Evolutionary conservation across 2,329 filamentous ascomycete species (phyloP).

Genomic region (Trichoderma sp.): DNA sequence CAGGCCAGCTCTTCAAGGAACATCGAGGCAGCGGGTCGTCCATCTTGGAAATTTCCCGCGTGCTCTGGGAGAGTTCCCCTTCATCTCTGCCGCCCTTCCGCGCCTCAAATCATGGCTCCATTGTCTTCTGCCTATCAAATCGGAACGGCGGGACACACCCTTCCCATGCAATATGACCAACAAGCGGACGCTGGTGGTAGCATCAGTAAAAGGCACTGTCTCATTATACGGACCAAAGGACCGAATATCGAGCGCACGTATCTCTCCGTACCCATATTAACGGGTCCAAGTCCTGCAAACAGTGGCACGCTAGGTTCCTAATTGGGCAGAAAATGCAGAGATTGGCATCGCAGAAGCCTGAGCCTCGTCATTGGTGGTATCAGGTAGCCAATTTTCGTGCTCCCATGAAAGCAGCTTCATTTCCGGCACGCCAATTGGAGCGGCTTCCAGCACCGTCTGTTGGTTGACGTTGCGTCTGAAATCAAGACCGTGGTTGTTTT

Average conservation of each 20-base stretch:
- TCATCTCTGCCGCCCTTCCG: not conserved
- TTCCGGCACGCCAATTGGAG: not conserved
- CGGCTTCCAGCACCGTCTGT: not conserved
- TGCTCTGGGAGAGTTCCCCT: not conserved
- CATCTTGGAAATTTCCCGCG: not conserved
- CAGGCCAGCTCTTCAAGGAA: not conserved
- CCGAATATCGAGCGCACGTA: conserved; percentile 13
- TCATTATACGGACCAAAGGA: conserved; percentile 11
- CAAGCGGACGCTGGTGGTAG: not conserved
- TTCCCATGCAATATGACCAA: not conserved
- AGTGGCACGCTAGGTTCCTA: not conserved
- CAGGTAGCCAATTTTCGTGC: not conserved
- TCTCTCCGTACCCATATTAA: conserved; percentile 11
- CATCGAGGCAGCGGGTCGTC: not conserved
- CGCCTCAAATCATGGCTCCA: not conserved
- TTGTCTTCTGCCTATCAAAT: not conserved
- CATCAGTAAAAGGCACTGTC: not conserved
- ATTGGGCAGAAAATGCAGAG: not conserved
- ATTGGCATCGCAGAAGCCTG: not conserved
- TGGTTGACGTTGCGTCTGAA: not conserved
- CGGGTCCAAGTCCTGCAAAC: conserved; percentile 1
- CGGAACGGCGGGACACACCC: not conserved
- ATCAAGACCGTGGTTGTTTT: not conserved
- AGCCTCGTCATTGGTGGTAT: conserved; percentile 8
- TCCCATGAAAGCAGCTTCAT: not conserved